Evolutionary conservation across 768 basidiomycete genomes (phyloP), one percentile per base, ranked within the genome.

Genomic region (Lyophyllum shimeji): DNA sequence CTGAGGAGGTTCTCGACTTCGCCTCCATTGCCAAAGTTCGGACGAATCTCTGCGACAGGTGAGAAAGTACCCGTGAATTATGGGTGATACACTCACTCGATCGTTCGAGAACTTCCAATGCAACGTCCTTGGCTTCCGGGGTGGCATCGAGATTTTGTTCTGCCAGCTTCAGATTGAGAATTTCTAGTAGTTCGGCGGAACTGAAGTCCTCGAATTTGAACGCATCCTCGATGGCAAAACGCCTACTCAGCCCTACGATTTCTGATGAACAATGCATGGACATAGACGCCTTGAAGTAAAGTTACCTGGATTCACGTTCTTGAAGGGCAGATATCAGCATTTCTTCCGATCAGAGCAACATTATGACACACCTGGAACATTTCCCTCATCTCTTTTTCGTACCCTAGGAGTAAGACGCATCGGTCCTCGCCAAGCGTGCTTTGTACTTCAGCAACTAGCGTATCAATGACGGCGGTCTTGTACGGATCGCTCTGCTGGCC

Each of bases 361-460:
- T 4, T 13, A 5, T 9, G 17, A 55, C 71, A 44, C 65, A 80
- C 87, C 72, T 86, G 84, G 68, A 88, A 88, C 88, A 89, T 89
- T 23, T 88, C 82, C n/a, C 69, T 65, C 79, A 89, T 88, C 61
- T 87, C 74, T 4, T 80, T 74, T 55, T 82, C 81, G 67, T 89
- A 89, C 0, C 87, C 87, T 1, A 86, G 64, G 43, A 89, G 66
- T 11, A 89, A 69, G 0, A 89, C 83, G 51, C 85, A 87, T 27
- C 86, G 76, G 63, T 89, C 87, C 63, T 89, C 87, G 3, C 87
- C 86, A 0, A 84, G 83, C 0, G 77, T 77, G 44, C 79, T 85
- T 60, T 89, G 87, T 2, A 89, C 80, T 65, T 89, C 87, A 0
- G 87, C 87, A 0, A 89, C 87, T 25, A 89, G 80, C 0, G 87